Conservation (phyloP, 495 filamentous ascomycete genomes). For the Daldinia vernicosa region DNA sequence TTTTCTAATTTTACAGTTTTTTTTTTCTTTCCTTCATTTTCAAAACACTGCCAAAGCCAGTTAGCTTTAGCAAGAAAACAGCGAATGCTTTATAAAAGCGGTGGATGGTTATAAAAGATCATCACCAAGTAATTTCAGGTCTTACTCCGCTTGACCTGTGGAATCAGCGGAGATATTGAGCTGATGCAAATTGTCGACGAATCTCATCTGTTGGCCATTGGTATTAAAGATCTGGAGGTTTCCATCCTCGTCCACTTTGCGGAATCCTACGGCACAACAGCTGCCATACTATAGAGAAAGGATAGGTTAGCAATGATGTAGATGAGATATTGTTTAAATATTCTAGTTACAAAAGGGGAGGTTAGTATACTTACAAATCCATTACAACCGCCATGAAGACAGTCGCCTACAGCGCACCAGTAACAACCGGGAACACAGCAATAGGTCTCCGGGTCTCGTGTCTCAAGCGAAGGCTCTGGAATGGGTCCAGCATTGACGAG, state of each 20-base stretch:
- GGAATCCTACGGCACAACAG: background rate
- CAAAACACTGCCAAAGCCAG: background rate
- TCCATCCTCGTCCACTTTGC: background rate
- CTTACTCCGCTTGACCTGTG: background rate
- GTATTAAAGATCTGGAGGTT: background rate
- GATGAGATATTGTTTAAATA: background rate
- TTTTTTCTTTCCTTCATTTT: background rate
- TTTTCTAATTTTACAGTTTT: background rate
- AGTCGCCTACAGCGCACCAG: background rate
- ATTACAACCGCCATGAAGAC: background rate
- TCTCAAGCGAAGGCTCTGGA: background rate
- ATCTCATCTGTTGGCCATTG: background rate
- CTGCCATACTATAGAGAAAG: background rate
- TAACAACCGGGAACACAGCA: conserved; percentile 11
- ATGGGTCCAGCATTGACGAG: background rate
- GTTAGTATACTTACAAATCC: conserved; percentile 1
- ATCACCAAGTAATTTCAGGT: background rate
- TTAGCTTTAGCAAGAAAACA: background rate
- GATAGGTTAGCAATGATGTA: conserved; percentile 3
- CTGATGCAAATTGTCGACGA: background rate
- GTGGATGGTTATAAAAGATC: background rate
- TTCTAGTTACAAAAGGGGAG: background rate
- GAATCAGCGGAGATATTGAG: no score
- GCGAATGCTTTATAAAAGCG: background rate
- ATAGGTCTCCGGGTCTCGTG: background rate